Base-by-base conservation (phyloP, 495 filamentous ascomycete genomes). In the Trichocladium antarcticum region DNA sequence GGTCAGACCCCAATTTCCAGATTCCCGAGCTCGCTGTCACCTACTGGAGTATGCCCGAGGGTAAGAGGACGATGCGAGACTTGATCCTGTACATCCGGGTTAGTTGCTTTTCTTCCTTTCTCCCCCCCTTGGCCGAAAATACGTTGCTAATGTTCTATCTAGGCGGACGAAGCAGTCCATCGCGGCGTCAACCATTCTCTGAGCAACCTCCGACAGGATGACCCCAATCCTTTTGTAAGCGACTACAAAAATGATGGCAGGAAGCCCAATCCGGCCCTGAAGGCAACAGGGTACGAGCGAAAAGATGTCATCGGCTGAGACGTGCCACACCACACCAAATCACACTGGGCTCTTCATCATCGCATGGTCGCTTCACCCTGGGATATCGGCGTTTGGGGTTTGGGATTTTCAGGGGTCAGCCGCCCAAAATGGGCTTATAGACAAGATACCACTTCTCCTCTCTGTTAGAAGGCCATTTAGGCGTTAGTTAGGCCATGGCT, bases 171-270 rank as follows among this genome's bases (percentile, higher is more conserved):
- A 68, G 85, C 88, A n/a, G 92, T 90, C 65, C 92, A 98, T 62
- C 74, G 92, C 15, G 93, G 96, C 65, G 93, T 97, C 48, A 98
- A 98, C 65, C 92, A 98, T 60, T 97, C 92, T 0, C 67, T 98
- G 40, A 79, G 82, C 32, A 95, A 95, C 58, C 65, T 97, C 31
- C 70, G 88, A 46, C 86, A 89, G 64, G 68, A 78, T 8, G 92
- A 98, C 62, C 88, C 88, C 14, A 97, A 98, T 64, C 92, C 92
- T 9, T 97, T 89, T 56, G 78, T 84, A 24, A 80, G 80, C 53
- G 72, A 77, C 55, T 94, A 89, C 66, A 81, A 81, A 57, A 74
- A 84, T 54, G 60, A 50, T 2, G 47, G 55, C n/a, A 60, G 65
- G 9, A 75, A 76, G 58, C 79, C 81, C 10, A 79, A 87, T 42